Percentiles rank a stretch among this genome's conserved stretches.
Evolutionary conservation across 2,329 filamentous ascomycete species (phyloP).

Genomic region (Nannizzia gypsea): DNA sequence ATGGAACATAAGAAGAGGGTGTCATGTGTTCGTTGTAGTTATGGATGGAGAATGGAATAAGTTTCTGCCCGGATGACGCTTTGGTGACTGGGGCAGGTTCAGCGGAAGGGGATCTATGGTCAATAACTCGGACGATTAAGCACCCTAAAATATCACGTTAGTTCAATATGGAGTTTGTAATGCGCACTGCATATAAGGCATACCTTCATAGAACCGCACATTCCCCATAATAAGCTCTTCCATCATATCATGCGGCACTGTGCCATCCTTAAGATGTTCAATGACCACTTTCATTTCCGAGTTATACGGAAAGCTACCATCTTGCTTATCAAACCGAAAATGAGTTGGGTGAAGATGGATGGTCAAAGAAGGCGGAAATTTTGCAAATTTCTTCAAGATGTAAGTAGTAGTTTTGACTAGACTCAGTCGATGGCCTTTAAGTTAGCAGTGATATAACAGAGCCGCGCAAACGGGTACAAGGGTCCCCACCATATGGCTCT

Average conservation of each 20-base stretch:
- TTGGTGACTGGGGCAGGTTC: constrained; percentile 47
- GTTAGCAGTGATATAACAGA: neutral
- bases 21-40: constrained; percentile 85
- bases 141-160: constrained; percentile 40
- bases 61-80: constrained; percentile 48
- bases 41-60: constrained; percentile 70
- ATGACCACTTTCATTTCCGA: constrained; percentile 78
- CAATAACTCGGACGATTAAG: constrained; percentile 85
- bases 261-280: constrained; percentile 63
- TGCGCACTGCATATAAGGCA: neutral
- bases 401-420: constrained; percentile 62
- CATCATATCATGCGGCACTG: constrained; percentile 80
- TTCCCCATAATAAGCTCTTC: constrained; percentile 59
- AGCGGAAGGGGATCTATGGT: constrained; percentile 59
- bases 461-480: neutral
- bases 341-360: constrained; percentile 75
- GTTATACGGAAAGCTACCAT: constrained; percentile 82
- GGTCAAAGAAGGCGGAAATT: constrained; percentile 65
- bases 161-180: neutral
- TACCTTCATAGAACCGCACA: constrained; percentile 80
- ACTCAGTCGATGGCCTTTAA: neutral
- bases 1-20: constrained; percentile 73
- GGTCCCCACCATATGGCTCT: constrained; percentile 36
- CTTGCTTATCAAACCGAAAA: constrained; percentile 87
- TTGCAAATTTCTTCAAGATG: constrained; percentile 69